Evolutionary conservation across 2,329 filamentous ascomycete genomes (phyloP), one percentile per base, ranked within the genome.

Genomic region (Whalleya microplaca): DNA sequence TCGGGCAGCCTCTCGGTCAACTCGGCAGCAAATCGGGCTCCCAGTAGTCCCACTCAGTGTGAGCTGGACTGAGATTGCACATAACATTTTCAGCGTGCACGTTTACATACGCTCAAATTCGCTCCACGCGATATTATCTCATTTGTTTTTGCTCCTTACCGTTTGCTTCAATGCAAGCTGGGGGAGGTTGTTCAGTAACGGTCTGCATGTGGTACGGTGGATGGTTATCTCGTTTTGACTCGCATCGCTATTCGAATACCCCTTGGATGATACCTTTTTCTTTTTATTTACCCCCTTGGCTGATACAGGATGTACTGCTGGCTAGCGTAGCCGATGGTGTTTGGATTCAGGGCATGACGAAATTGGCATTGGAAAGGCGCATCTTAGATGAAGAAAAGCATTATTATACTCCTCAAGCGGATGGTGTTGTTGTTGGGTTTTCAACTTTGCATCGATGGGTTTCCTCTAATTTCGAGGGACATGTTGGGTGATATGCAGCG

Each of bases 1-100:
- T 70, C 51, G 68, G 68, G 8, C 63, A 56, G 42, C 68, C 68
- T 27, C 60, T 70, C 9, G 68, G 68, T 1, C 56, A 68, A 16
- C 40, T 64, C 44, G 53, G 63, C 16, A 59, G 53, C 37, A 44
- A 40, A n/a, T 40, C 19, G 18, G 45, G 29, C 7, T 51, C 48
- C 40, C 50, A 27, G 48, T 4, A 12, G 41, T 37, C 32, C 10
- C 19, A 32, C 32, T 44, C 21, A 8, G 32, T 23, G 21, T 10
- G 6, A 51, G 14, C 12, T 46, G n/a, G 7, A 45, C 27, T 9
- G 12, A 14, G 2, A 21, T 43, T 47, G 37, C 45, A 12, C 16
- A 12, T 21, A 29, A 27, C 29, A 19, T 50, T 47, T 23, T 16
- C 32, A 32, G 9, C 23, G 9, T 23, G 27, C 32, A 18, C 48